These are phyloP conservation scores for Endocalyx cinctus DNA, from an alignment of 2,329 filamentous ascomycete species.

Conservation along the genomic window DNA sequence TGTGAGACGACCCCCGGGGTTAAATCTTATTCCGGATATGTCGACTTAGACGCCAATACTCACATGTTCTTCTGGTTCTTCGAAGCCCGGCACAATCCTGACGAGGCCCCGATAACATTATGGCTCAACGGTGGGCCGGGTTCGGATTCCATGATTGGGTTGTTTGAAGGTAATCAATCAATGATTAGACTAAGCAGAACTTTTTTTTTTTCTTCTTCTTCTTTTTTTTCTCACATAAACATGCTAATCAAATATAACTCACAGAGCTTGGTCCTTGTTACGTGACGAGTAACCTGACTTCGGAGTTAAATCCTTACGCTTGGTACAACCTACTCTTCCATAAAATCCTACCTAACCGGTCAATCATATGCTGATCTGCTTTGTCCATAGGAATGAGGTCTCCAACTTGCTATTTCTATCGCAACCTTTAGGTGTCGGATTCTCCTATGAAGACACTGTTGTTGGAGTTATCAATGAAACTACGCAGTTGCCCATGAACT, in stretches of 20 bases:
- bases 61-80: constrained; percentile 46
- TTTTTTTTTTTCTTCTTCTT: constrained; percentile 4
- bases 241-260: no score
- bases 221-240: no score
- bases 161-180: constrained; percentile 36
- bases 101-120: constrained; percentile 32
- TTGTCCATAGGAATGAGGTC: constrained; percentile 20
- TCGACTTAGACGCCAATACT: constrained; percentile 22
- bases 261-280: constrained; percentile 25
- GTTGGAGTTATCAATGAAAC: constrained; percentile 20
- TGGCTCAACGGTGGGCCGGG: constrained; percentile 53
- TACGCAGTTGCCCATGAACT: constrained; percentile 19
- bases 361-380: no score
- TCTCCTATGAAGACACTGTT: constrained; percentile 23
- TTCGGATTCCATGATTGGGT: constrained; percentile 48
- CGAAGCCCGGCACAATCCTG: constrained; percentile 36
- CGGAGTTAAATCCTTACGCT: constrained; percentile 16
- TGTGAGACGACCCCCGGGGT: constrained; percentile 50
- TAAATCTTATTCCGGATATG: constrained; percentile 38
- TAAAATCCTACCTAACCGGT: no score
- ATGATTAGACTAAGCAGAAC: not conserved
- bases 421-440: constrained; percentile 25
- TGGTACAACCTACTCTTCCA: no score
- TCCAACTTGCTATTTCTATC: constrained; percentile 26
- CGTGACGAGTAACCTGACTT: constrained; percentile 20